Evolutionary conservation across 176 grass and related monocot species (phyloP).

Genomic region (Guadua angustifolia): DNA sequence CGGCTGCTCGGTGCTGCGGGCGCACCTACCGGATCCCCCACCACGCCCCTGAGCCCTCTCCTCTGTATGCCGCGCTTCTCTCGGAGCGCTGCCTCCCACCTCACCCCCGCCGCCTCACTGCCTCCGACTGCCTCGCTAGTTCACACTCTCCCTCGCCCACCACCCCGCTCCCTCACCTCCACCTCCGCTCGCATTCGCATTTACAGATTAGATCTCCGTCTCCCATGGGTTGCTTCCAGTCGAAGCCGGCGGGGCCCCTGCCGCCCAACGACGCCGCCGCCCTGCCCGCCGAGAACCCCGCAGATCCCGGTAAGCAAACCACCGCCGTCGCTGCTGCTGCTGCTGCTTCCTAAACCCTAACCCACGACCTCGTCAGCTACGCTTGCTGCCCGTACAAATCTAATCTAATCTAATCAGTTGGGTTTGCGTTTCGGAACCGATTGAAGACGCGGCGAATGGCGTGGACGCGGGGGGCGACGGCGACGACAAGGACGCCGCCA

Average conservation of each 20-base stretch:
- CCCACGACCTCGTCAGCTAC: neutral
- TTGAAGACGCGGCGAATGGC: slow-evolving; percentile 65
- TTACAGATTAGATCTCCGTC: slow-evolving; percentile 45
- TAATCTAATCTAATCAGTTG: neutral
- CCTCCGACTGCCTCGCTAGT: too few relatives aligned
- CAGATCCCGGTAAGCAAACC: slow-evolving; percentile 71
- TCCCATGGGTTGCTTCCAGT: slow-evolving; percentile 92
- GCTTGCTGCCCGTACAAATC: neutral
- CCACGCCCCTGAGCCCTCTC: neutral
- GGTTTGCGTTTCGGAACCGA: neutral
- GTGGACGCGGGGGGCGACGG: slow-evolving; percentile 55
- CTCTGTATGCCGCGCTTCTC: neutral
- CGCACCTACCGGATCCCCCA: slow-evolving; percentile 53
- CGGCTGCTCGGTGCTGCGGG: slow-evolving; percentile 16
- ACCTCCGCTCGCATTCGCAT: neutral
- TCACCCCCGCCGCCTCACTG: too few relatives aligned
- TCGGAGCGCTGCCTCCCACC: too few relatives aligned
- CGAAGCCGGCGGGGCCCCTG: slow-evolving; percentile 67
- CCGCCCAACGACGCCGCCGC: slow-evolving; percentile 61
- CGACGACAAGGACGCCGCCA: slow-evolving; percentile 67
- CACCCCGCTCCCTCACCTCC: too few relatives aligned
- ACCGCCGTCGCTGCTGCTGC: slow-evolving; percentile 7
- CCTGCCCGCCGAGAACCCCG: slow-evolving; percentile 58
- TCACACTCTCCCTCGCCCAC: too few relatives aligned
- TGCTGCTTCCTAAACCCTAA: slow-evolving; percentile 36